These are phyloP conservation scores for Alternaria hordeiaustralica DNA, from an alignment of 2,329 filamentous ascomycete species.

Conservation along the genomic window DNA sequence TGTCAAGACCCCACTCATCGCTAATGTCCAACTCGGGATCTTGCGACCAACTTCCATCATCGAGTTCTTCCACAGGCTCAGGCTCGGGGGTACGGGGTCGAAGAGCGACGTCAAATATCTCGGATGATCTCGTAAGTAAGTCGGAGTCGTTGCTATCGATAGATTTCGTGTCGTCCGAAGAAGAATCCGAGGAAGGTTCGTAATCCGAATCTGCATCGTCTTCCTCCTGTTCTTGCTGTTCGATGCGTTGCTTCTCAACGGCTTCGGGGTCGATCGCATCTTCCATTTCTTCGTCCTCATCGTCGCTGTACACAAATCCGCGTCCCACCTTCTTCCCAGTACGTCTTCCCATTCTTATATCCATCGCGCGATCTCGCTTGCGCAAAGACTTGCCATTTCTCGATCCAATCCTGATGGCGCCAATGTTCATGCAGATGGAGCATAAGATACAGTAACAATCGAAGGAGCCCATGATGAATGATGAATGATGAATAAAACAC, in stretches of 20 bases:
- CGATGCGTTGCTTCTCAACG: background rate
- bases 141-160: background rate
- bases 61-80: background rate
- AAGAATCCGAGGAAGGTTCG: background rate
- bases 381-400: constrained; percentile 6
- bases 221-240: background rate
- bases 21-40: constrained; percentile 2
- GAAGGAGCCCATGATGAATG: constrained; percentile 18
- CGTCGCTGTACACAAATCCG: background rate
- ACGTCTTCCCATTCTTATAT: constrained; percentile 3
- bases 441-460: constrained; percentile 32
- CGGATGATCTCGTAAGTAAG: background rate
- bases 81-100: constrained; percentile 1
- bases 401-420: constrained; percentile 7
- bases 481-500: background rate
- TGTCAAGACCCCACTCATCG: background rate
- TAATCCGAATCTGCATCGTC: background rate
- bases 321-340: constrained; percentile 10
- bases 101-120: constrained; percentile 4
- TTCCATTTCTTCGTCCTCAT: constrained; percentile 2
- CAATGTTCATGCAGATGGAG: constrained; percentile 8
- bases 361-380: constrained; percentile 10
- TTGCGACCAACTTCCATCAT: constrained; percentile 6
- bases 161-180: background rate
- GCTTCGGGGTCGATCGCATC: background rate